Base-by-base conservation (phyloP, 2,329 filamentous ascomycete species). In the Onygenales sp. region DNA sequence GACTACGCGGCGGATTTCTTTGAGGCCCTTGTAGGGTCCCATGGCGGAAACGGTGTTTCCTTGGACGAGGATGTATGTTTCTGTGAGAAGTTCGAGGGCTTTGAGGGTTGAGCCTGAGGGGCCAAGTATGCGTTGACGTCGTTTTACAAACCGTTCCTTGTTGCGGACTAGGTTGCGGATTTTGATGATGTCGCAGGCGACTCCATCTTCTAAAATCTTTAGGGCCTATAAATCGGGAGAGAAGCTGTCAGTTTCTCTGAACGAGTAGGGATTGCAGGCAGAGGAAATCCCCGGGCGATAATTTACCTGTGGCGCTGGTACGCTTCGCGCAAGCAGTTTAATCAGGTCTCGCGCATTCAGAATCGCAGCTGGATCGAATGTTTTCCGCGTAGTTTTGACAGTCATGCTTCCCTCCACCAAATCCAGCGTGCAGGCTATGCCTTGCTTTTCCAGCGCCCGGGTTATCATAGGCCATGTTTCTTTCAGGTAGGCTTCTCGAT, bases 361-460 rank as follows among this genome's bases (percentile, higher is more conserved):
- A 54, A 98, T 95, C 4, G 91, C 82, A 5, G 91, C 90, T 7
- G 93, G 93, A 66, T 98, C 93, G 68, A 79, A 95, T 2, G 90
- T 95, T 70, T 91, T 91, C 63, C 87, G 79, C 7, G 92, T 97
- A 27, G 93, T 97, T 73, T 92, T 94, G 59, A 97, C 92, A 0
- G 87, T 91, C 92, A 97, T 97, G 68, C 84, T 89, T 66, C 93
- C 93, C 69, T 97, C 91, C 4, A 97, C 87, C 69, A 98, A 78
- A 75, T 98, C 92, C 31, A 98, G 82, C 7, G 87, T 91, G 67
- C 92, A 96, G 43, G 87, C 89, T 46, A 98, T 89, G 60, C 91
- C 90, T 54, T 81, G 77, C 72, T 93, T 94, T 64, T 95, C 88
- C 56, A 98, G 83, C 0, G 88, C 79, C 64, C 86, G 85, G 32